These are phyloP conservation scores for Xylaria longipes DNA, from an alignment of 495 filamentous ascomycete genomes.

Conservation along the genomic window DNA sequence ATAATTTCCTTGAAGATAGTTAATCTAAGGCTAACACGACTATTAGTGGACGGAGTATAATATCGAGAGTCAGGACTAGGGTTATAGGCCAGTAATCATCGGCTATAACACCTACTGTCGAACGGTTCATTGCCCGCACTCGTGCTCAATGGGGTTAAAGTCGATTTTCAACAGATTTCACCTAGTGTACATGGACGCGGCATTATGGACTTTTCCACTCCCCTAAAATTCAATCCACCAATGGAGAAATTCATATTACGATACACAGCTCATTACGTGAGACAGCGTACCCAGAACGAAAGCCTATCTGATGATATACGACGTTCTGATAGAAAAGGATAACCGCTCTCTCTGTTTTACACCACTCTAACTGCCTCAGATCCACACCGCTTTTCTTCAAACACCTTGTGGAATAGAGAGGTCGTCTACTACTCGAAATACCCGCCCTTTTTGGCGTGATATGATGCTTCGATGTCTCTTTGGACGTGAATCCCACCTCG, in stretches of 20 bases:
- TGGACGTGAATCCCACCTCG: constrained; percentile 13
- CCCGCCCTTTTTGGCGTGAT: neutral
- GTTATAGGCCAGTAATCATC: no score
- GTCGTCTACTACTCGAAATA: neutral
- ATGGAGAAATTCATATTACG: neutral
- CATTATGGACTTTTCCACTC: neutral
- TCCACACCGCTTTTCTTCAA: neutral
- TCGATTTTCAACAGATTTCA: neutral
- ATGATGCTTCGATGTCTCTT: constrained; percentile 18
- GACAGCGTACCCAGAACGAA: neutral
- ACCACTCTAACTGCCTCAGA: neutral
- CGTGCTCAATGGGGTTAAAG: neutral
- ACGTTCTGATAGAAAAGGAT: neutral
- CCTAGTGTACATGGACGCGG: neutral
- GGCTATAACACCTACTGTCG: neutral
- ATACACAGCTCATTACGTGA: constrained; percentile 1
- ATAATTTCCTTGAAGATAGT: neutral
- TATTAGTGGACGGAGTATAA: neutral
- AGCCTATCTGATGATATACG: neutral
- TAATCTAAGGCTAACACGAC: neutral
- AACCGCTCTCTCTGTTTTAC: neutral
- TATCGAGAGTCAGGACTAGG: neutral
- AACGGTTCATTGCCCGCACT: neutral
- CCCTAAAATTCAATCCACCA: neutral
- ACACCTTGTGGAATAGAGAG: neutral